These are phyloP conservation scores for Colletotrichum noveboracense DNA, from an alignment of 2,329 filamentous ascomycete species.

Conservation along the genomic window DNA sequence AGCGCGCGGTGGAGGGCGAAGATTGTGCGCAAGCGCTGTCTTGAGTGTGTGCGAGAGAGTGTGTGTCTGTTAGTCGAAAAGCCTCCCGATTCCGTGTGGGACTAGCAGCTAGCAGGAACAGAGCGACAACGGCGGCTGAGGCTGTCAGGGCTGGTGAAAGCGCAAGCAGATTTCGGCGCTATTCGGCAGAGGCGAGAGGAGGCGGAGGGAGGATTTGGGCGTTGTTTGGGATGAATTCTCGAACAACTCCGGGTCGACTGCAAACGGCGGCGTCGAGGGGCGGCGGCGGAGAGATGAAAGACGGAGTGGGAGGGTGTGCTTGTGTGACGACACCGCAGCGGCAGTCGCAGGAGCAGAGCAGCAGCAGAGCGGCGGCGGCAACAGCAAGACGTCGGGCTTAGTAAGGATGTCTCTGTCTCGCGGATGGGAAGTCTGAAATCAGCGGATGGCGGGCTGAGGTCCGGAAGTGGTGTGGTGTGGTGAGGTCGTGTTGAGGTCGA, in stretches of 20 bases:
- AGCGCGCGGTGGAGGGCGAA: background rate
- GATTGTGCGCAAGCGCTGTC: background rate
- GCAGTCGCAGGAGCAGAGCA: background rate
- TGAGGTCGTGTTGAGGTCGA: background rate
- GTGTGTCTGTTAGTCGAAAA: background rate
- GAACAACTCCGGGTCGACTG: slow-evolving; percentile 5
- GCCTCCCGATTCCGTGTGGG: background rate
- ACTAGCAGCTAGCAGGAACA: background rate
- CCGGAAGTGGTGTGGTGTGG: slow-evolving; percentile 14
- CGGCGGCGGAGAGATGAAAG: background rate
- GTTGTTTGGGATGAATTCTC: background rate
- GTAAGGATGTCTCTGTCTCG: background rate
- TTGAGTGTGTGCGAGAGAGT: background rate
- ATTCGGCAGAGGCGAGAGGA: background rate
- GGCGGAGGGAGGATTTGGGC: background rate
- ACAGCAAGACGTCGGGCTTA: background rate
- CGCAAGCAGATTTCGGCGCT: slow-evolving; percentile 4
- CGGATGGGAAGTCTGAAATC: background rate
- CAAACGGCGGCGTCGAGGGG: slow-evolving; percentile 13
- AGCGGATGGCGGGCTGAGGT: background rate
- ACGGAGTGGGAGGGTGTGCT: background rate
- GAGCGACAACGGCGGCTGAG: slow-evolving; percentile 8
- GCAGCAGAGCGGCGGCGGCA: background rate
- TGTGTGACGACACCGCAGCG: background rate
- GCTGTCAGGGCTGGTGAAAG: slow-evolving; percentile 1